Base-by-base conservation (phyloP, 352 stramenopile species). In the Plasmopara viticola region DNA sequence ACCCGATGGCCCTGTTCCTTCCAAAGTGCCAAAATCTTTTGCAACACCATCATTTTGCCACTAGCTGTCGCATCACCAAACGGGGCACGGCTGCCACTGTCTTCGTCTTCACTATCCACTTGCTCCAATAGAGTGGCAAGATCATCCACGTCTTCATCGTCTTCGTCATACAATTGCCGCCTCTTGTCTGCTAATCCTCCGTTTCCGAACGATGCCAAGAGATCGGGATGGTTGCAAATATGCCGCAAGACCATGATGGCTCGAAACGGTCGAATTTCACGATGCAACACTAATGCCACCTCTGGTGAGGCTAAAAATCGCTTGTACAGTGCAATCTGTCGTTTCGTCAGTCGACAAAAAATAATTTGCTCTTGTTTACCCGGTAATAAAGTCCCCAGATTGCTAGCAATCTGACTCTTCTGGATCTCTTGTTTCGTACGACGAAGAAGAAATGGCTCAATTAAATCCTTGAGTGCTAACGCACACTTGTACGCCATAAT, bases 311-410 rank as follows among this genome's bases (percentile, higher is more conserved):
- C 64, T 13, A 98, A 58, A 54, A 96, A 98, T 10, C 82, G 62
- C 56, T 92, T 74, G 67, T 99, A 99, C 2, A 97, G 60, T 8
- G 73, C 63, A 39, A 81, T 72, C 59, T 99, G 97, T 6, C 77
- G 70, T 12, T 69, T 50, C 0, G 93, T 96, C 10, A 99, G 75
- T 5, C 76, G 76, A 62, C 96, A 99, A 58, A 99, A 99, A 13
- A 99, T 64, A 9, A 99, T 96, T 59, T 99, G 95, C 61, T 99
- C 96, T 56, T 96, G 98, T 66, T 99, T 99, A 6, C 87, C 72
- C 41, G 97, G 97, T 64, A 99, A 87, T 14, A 67, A 45, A 33
- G 50, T 43, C 41, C 50, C 49, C 55, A 51, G 56, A 1, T 31
- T 48, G 30, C 34, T 35, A 34, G 34, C 55, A 9, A 13, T 42